Base-by-base conservation (phyloP, 352 stramenopile species). In the Pythium graminicola region DNA sequence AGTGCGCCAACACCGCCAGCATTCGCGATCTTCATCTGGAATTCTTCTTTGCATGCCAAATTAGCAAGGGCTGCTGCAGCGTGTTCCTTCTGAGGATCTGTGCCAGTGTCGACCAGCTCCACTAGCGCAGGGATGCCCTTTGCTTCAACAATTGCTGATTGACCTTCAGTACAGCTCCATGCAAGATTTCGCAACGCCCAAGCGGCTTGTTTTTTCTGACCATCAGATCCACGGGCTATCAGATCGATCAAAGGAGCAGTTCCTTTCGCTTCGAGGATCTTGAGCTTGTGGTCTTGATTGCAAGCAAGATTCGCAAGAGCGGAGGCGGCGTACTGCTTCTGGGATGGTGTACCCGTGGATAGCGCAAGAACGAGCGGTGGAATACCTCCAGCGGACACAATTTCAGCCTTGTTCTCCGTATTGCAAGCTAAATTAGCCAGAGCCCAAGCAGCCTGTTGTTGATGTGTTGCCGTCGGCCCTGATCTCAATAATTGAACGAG, bases 161-260 rank as follows among this genome's bases (percentile, higher is more conserved):
- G 47, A 1, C 49, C 47, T 24, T 64, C 56, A 2, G 44, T 23
- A 20, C 50, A 57, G 20, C 47, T 48, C 48, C 49, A 64, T 19
- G 49, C 56, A n/a, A 64, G 33, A 35, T 57, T 64, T 10, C 56
- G 47, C 17, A 64, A 29, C 8, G 49, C 48, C 47, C 56, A 57
- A 6, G 56, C 49, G 16, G 56, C 39, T 40, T 57, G 39, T 36
- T 57, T 57, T 42, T 64, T 64, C 49, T 64, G 56, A 3, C 47
- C 48, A 28, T 64, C 56, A 0, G 56, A 31, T 2, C 56, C 56
- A 11, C 24, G 5, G 8, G 33, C 29, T 6, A 64, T 33, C 5
- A 64, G 43, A 2, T 57, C 56, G 20, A 54, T 20, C 6, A 57
- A 27, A 14, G 48, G 56, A 4, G 48, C 28, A 24, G 49, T 28